Percentiles rank a stretch among this genome's conserved stretches.
Evolutionary conservation across 495 filamentous ascomycete species (phyloP).

Genomic region (Neurospora sp.): DNA sequence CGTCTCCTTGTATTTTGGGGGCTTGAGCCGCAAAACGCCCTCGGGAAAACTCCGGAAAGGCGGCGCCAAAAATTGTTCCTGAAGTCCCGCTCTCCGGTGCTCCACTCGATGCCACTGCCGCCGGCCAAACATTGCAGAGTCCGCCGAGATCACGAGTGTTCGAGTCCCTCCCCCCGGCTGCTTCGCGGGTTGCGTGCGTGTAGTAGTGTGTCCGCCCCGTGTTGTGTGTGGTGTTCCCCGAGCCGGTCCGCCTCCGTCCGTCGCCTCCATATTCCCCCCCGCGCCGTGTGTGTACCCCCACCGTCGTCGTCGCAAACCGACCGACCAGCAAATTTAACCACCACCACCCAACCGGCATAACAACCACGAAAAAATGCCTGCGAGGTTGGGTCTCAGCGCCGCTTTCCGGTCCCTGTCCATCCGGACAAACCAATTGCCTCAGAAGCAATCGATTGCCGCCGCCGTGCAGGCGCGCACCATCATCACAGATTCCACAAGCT

Average conservation of each 20-base stretch:
- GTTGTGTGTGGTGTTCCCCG: background rate
- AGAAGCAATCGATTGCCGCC: slow-evolving; percentile 56
- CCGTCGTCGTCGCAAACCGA: background rate
- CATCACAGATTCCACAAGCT: background rate
- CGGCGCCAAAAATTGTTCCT: background rate
- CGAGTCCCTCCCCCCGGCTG: background rate
- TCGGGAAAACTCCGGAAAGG: background rate
- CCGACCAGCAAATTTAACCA: background rate
- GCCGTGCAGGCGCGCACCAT: slow-evolving; percentile 36
- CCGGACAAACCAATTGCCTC: slow-evolving; percentile 39
- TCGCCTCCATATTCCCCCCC: background rate
- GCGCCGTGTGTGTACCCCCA: background rate
- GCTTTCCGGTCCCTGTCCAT: slow-evolving; percentile 35
- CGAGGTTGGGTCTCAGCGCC: slow-evolving; percentile 36
- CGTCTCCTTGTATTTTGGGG: background rate
- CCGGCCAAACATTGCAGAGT: background rate
- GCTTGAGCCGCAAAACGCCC: background rate
- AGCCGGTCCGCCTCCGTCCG: background rate
- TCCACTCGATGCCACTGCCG: background rate
- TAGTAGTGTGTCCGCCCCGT: background rate
- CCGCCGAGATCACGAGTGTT: slow-evolving; percentile 1
- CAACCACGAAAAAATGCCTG: slow-evolving; percentile 32
- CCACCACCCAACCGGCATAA: background rate
- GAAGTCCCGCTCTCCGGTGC: background rate
- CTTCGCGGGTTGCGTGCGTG: background rate